Conservation (phyloP, 768 basidiomycete species). For the Amanita fuliginea region DNA sequence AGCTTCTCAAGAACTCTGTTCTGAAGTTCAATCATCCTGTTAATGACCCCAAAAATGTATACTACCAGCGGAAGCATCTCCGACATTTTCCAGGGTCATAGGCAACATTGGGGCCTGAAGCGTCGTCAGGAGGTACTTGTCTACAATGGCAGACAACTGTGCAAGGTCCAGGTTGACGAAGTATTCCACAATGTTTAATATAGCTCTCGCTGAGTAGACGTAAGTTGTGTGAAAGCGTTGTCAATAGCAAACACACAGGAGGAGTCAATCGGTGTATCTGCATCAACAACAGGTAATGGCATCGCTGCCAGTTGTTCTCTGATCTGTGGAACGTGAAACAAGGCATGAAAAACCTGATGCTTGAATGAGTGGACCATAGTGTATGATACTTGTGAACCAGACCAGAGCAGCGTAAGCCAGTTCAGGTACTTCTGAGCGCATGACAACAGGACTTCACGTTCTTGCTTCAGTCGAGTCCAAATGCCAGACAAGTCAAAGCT, state of each 20-base stretch:
- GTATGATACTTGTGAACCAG: not conserved
- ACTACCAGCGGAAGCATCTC: slow-evolving; percentile 31
- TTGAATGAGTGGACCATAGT: not conserved
- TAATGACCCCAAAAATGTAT: not conserved
- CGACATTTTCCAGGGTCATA: slow-evolving; percentile 17
- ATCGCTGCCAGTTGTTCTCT: slow-evolving; percentile 29
- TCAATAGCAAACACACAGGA: slow-evolving; percentile 14
- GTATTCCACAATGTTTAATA: slow-evolving; percentile 53
- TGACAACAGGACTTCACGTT: slow-evolving; percentile 48
- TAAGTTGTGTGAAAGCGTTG: not conserved
- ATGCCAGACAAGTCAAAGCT: slow-evolving; percentile 11
- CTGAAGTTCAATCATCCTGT: not conserved
- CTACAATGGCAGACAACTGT: slow-evolving; percentile 42
- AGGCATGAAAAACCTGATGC: slow-evolving; percentile 37
- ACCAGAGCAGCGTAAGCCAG: slow-evolving; percentile 54
- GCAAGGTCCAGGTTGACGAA: slow-evolving; percentile 65
- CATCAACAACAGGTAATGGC: slow-evolving; percentile 18
- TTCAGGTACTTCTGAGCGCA: slow-evolving; percentile 43
- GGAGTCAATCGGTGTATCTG: slow-evolving; percentile 13
- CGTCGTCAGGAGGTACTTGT: slow-evolving; percentile 36
- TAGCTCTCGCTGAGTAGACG: slow-evolving; percentile 26
- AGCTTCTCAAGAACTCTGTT: slow-evolving; percentile 1
- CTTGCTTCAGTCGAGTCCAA: not conserved
- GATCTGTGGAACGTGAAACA: slow-evolving; percentile 67
- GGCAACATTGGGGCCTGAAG: slow-evolving; percentile 30